Evolutionary conservation across 2,329 filamentous ascomycete species (phyloP), one percentile per base, ranked within the genome.

Genomic region (Scedosporium boydii): DNA sequence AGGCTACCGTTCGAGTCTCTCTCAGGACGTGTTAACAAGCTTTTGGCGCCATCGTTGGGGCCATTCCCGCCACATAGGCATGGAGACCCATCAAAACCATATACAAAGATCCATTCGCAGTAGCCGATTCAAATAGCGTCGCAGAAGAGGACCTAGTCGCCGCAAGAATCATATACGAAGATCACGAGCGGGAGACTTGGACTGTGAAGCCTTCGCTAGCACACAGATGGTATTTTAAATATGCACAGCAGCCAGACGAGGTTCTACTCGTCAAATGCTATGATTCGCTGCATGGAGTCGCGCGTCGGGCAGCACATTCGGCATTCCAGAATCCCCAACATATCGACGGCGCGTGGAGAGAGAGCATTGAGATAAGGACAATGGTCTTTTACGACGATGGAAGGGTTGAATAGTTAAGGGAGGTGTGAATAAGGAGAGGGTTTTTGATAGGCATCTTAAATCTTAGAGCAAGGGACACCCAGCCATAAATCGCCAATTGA

Each of bases 361-460:
- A 88, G 74, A 86, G 83, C 68, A 87, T 88, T 64, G 85, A 88
- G 74, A 84, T 87, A 1, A 74, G 85, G 66, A 85, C 82, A 63
- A 72, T 87, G 69, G 81, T 87, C 0, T 87, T 86, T 67, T 86
- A 87, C 66, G 80, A 83, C 41, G 74, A 71, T 29, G 18, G 18
- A 23, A 12, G 34, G 34, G 34, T 3, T 14, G 34, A 38, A 14
- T 38, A 38, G 34, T 12, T 1, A n/a, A 48, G 44, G 44, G 6
- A 7, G 6, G 29, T 34, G 27, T 12, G 6, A 1, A 38, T 23
- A 55, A 23, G 3, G 18, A 23, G 44, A 48, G 44, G 44, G 7
- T n/a, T 16, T 6, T 46, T 48, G 6, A 21, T 38, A 10, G 34
- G 10, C 12, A 38, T n/a, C 44, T 48, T 21, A 3, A 18, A 48